These are phyloP conservation scores for Ceriops decandra DNA, from an alignment of 345 rosid species.

Conservation along the genomic window DNA sequence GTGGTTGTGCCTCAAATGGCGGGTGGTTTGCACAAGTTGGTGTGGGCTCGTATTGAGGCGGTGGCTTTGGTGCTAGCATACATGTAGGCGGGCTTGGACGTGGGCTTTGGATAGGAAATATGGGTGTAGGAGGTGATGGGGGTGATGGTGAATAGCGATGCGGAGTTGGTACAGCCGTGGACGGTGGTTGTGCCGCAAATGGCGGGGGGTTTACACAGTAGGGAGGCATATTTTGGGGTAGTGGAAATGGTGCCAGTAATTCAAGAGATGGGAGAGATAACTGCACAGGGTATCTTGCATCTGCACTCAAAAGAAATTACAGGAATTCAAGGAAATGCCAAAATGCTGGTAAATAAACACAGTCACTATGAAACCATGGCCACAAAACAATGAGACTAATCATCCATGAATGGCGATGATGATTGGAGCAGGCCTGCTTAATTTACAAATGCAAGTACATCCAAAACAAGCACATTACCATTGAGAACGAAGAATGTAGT, in stretches of 20 bases:
- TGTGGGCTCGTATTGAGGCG: too few species aligned
- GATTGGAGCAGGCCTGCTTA: too few species aligned
- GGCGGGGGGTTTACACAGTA: constrained; percentile 13
- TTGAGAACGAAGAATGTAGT: constrained; percentile 13
- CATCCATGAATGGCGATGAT: background rate
- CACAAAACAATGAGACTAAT: background rate
- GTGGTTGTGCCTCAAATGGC: too few species aligned
- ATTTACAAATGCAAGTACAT: too few species aligned
- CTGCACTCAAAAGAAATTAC: constrained; percentile 14
- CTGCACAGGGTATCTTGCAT: constrained; percentile 23
- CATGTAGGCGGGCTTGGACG: too few species aligned
- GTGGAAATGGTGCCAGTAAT: constrained; percentile 25
- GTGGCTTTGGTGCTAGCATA: too few species aligned
- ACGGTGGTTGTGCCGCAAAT: background rate
- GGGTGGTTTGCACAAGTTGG: too few species aligned
- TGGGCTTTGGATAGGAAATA: too few species aligned
- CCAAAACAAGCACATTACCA: constrained; percentile 17
- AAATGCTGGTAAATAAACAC: background rate
- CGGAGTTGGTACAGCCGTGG: background rate
- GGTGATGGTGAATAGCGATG: background rate
- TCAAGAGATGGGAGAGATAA: constrained; percentile 23
- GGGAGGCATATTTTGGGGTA: constrained; percentile 14
- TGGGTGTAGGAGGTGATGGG: too few species aligned
- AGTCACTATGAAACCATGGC: background rate
- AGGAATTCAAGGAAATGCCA: too few species aligned